Evolutionary conservation across 495 filamentous ascomycete species (phyloP).

Genomic region (Trypethelium eluteriae): DNA sequence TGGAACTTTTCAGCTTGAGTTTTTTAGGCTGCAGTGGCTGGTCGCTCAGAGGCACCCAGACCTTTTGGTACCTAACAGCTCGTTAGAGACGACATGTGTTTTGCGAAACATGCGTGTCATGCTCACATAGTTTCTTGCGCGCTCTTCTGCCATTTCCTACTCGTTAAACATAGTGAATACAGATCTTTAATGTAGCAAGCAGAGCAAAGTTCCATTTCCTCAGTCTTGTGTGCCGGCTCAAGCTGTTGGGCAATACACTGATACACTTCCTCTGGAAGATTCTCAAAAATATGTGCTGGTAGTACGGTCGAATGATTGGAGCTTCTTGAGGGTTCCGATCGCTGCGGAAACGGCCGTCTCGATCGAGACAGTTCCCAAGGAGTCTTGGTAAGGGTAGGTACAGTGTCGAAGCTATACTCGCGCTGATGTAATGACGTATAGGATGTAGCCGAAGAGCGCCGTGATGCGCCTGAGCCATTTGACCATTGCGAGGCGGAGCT

Average conservation of each 20-base stretch:
- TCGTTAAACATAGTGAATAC: constrained; percentile 57
- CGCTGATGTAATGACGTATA: background rate
- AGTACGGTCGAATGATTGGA: background rate
- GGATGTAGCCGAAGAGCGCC: background rate
- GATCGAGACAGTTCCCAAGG: constrained; percentile 29
- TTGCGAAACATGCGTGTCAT: background rate
- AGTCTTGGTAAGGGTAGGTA: constrained; percentile 30
- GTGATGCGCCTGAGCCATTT: background rate
- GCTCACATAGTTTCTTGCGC: constrained; percentile 59
- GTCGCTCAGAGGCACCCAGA: constrained; percentile 63
- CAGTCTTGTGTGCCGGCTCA: constrained; percentile 40
- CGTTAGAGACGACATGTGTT: background rate
- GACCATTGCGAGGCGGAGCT: background rate
- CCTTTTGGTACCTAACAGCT: constrained; percentile 53
- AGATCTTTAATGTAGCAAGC: constrained; percentile 76
- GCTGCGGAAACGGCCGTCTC: background rate
- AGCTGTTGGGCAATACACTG: constrained; percentile 49
- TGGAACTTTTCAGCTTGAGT: constrained; percentile 57
- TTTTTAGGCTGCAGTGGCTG: constrained; percentile 53
- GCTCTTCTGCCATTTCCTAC: constrained; percentile 59
- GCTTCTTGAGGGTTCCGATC: background rate
- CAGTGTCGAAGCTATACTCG: constrained; percentile 17
- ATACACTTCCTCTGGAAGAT: constrained; percentile 50
- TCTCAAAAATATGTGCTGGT: constrained; percentile 36
- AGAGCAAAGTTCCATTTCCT: constrained; percentile 48